Evolutionary conservation across 805 yeast genomes (phyloP).

Genomic region (Ogataea sp.): DNA sequence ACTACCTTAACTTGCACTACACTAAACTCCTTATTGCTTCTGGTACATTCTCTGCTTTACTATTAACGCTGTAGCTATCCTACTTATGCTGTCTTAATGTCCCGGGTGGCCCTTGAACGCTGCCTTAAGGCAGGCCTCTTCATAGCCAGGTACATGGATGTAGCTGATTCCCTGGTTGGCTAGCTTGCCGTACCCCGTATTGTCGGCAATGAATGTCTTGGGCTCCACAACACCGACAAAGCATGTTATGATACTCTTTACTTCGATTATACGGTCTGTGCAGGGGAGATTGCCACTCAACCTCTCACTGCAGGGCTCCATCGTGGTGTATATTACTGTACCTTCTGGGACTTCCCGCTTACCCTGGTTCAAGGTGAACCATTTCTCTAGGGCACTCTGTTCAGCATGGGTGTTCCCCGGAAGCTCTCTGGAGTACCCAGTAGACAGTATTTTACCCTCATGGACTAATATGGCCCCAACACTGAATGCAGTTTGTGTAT

Average conservation of each 20-base stretch:
- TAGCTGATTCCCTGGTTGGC: conserved; percentile 56
- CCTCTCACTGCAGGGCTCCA: conserved; percentile 94
- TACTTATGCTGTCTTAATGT: no score
- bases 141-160: conserved; percentile 76
- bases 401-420: conserved; percentile 98
- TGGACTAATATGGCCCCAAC: conserved; percentile 86
- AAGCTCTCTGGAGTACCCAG: conserved; percentile 86
- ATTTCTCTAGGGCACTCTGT: conserved; percentile 84
- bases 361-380: conserved; percentile 28
- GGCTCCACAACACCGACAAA: conserved; percentile 94
- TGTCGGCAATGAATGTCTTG: conserved; percentile 73
- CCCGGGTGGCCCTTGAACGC: conserved; percentile 66
- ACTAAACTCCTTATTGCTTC: no score
- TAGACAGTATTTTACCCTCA: conserved; percentile 58
- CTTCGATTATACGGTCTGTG: conserved; percentile 61
- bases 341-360: conserved; percentile 54
- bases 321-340: conserved; percentile 81
- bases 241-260: conserved; percentile 53
- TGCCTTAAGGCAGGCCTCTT: conserved; percentile 53
- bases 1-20: no score
- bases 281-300: conserved; percentile 90
- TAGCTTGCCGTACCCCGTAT: conserved; percentile 52
- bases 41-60: no score
- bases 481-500: conserved; percentile 78
- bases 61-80: no score